Evolutionary conservation across 805 yeast genomes (phyloP), one percentile per base, ranked within the genome.

Genomic region (Suhomyces pyralidae): DNA sequence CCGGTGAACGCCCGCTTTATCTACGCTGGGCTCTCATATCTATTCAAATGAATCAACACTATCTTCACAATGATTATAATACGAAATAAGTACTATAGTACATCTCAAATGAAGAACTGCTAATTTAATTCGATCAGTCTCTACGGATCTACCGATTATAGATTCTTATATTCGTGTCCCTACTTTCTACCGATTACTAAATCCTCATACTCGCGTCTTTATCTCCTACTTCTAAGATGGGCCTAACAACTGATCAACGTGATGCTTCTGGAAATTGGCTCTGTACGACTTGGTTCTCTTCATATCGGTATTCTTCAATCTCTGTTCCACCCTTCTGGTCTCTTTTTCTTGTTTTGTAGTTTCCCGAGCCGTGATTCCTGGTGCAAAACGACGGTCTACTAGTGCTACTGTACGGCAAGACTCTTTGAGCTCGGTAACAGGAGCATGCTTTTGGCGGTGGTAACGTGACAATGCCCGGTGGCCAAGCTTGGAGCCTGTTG

Each of bases 401-500:
- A 90, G 83, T 24, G 89, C 81, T 38, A 91, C 85, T 0, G 97
- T 86, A 43, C 84, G 82, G 61, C 81, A 84, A 25, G 91, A 85
- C 40, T 88, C 93, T 12, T 77, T 68, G 28, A 81, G 74, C n/a
- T 62, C 67, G 9, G 61, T 49, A 5, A 65, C 60, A 7, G 57
- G 49, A 1, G 64, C 58, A 28, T 62, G 49, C 56, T 82, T 81
- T 68, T 88, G 96, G 63, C 87, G 84, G 68, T 84, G 84, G 64
- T 82, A 84, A 55, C 93, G 77, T 48, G 81, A 80, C 61, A 88
- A 74, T 1, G 91, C 77, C 57, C 98, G 78, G 67, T 93, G 97
- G 0, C 97, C 96, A 0, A 88, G 81, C 46, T 84, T 82, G 3
- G 82, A 70, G 2, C 97, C 97, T 19, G 86, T 80, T 2, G 97